Percentiles rank a stretch among this genome's conserved stretches.
phyloP scores from a whole-genome alignment of 2,329 filamentous ascomycete species.

The Penicillium sp. region DNA sequence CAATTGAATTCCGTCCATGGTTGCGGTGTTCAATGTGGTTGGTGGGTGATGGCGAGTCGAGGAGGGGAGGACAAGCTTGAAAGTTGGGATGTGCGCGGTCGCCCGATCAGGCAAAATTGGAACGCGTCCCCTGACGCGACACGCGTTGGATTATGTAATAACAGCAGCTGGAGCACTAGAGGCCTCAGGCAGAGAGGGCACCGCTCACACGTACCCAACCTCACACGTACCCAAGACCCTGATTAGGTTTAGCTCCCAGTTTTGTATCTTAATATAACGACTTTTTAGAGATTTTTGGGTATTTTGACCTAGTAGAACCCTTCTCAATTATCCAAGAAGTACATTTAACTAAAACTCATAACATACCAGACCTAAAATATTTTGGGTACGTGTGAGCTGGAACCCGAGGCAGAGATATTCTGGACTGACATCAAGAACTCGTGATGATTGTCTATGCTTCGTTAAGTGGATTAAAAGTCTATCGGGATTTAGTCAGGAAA shows the following conservation, averaged over 20 bases:
- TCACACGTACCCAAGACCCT: too few relatives aligned
- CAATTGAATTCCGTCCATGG: slow-evolving; percentile 76
- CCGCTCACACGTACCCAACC: too few relatives aligned
- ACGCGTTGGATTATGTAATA: slow-evolving; percentile 32
- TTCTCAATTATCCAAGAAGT: too few relatives aligned
- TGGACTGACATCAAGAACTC: not conserved
- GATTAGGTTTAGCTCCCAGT: too few relatives aligned
- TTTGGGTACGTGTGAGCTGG: too few relatives aligned
- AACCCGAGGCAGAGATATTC: not conserved
- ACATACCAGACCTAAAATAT: too few relatives aligned
- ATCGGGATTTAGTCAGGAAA: not conserved
- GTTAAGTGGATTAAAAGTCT: not conserved
- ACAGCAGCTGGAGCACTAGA: too few relatives aligned
- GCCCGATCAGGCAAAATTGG: slow-evolving; percentile 45
- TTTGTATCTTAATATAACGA: too few relatives aligned
- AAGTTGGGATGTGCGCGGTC: slow-evolving; percentile 31
- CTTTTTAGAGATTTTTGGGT: too few relatives aligned
- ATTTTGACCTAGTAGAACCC: too few relatives aligned
- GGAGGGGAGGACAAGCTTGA: slow-evolving; percentile 24
- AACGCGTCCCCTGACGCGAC: slow-evolving; percentile 37
- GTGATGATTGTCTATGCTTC: not conserved
- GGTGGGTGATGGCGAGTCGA: slow-evolving; percentile 24
- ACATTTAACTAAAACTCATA: too few relatives aligned
- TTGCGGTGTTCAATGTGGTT: slow-evolving; percentile 27
- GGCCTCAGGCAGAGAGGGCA: not conserved